Percentiles rank a stretch among this genome's conserved stretches.
Conservation (phyloP, 495 filamentous ascomycete genomes). For the Penicillium fimorum region DNA sequence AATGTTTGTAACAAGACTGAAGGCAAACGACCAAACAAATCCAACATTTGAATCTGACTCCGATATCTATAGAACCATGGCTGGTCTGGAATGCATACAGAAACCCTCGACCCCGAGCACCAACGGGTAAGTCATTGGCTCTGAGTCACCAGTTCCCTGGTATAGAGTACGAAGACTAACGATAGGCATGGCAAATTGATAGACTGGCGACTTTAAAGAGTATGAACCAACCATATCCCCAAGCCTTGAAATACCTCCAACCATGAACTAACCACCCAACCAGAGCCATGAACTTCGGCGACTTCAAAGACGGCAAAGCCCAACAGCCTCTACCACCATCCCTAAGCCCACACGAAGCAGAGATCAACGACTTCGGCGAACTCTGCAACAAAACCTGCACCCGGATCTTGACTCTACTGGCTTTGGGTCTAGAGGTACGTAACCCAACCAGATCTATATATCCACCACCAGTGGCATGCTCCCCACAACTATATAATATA, state of each 20-base stretch:
- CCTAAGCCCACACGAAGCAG: conserved; percentile 57
- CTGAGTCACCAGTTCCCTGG: neutral
- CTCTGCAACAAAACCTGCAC: conserved; percentile 72
- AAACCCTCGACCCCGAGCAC: conserved; percentile 80
- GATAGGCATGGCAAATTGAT: conserved; percentile 40
- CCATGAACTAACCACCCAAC: conserved; percentile 9
- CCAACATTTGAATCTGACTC: conserved; percentile 1
- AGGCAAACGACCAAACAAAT: neutral
- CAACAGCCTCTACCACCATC: conserved; percentile 75
- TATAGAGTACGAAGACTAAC: conserved; percentile 14
- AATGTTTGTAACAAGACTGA: conserved; percentile 45
- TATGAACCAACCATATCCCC: conserved; percentile 31
- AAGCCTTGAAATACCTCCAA: neutral
- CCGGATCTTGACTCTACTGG: conserved; percentile 71
- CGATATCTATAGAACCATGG: conserved; percentile 65
- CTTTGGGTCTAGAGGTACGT: conserved; percentile 65
- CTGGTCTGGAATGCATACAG: conserved; percentile 85
- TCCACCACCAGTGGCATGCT: neutral
- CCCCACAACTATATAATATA: conserved; percentile 2
- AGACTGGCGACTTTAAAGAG: conserved; percentile 95
- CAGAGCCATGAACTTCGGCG: conserved; percentile 90
- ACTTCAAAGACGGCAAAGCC: conserved; percentile 67
- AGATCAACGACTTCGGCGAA: conserved; percentile 62
- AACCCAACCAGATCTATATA: neutral
- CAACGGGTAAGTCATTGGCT: conserved; percentile 60